Percentiles rank a stretch among this genome's conserved stretches.
Evolutionary conservation across 352 stramenopile species (phyloP).

Genomic region (Bremia lactucae): DNA sequence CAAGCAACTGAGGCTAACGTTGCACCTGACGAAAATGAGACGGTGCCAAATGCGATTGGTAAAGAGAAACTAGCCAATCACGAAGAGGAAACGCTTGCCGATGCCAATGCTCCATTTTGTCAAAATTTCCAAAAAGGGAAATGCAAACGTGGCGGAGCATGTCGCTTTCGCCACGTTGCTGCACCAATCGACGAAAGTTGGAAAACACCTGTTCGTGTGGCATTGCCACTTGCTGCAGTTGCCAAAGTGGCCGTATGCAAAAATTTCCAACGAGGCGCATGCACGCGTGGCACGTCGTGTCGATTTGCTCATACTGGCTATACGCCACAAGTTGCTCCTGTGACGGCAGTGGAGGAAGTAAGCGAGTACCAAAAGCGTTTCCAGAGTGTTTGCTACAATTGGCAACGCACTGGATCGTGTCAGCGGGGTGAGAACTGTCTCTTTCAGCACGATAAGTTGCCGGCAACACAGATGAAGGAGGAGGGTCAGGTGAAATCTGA

Average conservation of each 20-base stretch:
- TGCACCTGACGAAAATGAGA: not conserved
- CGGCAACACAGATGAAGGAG: not conserved
- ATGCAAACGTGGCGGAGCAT: conserved; percentile 49
- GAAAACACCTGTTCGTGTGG: conserved; percentile 25
- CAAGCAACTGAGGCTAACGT: conserved; percentile 6
- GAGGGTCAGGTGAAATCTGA: conserved; percentile 1
- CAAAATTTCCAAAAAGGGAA: conserved; percentile 62
- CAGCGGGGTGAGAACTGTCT: conserved; percentile 31
- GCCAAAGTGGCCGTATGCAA: conserved; percentile 37
- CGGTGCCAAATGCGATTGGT: conserved; percentile 5
- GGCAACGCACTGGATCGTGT: conserved; percentile 33
- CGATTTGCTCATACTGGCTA: conserved; percentile 43
- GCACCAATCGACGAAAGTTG: conserved; percentile 12
- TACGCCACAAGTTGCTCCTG: conserved; percentile 5
- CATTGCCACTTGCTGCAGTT: conserved; percentile 26
- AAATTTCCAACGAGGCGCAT: conserved; percentile 38
- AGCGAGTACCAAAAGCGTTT: conserved; percentile 56
- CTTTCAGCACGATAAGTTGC: conserved; percentile 36
- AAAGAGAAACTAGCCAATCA: conserved; percentile 3
- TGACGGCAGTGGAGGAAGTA: conserved; percentile 35
- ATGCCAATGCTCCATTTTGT: conserved; percentile 39
- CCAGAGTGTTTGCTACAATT: conserved; percentile 58
- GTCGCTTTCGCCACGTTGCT: conserved; percentile 50
- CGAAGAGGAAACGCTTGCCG: conserved; percentile 29
- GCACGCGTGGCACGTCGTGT: conserved; percentile 39